phyloP scores from a whole-genome alignment of 179 eudicot species.

The Beta lomatogona region DNA sequence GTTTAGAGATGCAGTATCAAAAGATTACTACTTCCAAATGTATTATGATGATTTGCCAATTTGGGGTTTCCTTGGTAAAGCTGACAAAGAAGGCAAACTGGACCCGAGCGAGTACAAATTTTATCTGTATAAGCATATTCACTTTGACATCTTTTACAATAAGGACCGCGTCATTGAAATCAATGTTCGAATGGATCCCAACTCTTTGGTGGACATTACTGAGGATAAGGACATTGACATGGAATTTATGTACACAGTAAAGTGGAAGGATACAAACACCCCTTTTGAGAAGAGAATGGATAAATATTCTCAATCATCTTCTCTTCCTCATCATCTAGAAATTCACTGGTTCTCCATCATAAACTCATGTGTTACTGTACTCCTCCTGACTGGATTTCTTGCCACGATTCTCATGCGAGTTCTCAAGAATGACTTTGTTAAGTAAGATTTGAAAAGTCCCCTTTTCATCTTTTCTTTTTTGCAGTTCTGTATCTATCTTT shows the following conservation, averaged over 20 bases:
- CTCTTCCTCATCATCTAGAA: conserved; percentile 49
- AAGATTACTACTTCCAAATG: conserved; percentile 51
- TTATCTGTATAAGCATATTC: conserved; percentile 43
- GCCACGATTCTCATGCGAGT: conserved; percentile 53
- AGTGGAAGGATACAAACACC: conserved; percentile 46
- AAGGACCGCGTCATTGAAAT: conserved; percentile 51
- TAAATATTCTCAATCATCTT: conserved; percentile 47
- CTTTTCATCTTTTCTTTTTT: background rate
- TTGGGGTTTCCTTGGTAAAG: conserved; percentile 51
- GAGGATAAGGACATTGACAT: conserved; percentile 46
- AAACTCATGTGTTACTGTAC: conserved; percentile 48
- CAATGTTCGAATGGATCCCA: conserved; percentile 49
- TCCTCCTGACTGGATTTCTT: conserved; percentile 46
- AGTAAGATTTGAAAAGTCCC: conserved; percentile 30
- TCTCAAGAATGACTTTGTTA: conserved; percentile 51
- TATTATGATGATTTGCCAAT: conserved; percentile 50
- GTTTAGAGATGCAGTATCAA: conserved; percentile 49
- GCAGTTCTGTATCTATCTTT: background rate
- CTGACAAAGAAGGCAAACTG: conserved; percentile 45
- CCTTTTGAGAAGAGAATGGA: conserved; percentile 51
- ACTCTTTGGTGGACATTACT: conserved; percentile 43
- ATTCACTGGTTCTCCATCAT: conserved; percentile 52
- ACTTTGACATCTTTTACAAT: conserved; percentile 48
- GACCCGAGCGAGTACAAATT: conserved; percentile 47
- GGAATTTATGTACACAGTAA: conserved; percentile 47